A percentile compares a stretch with the other conserved stretches of the same genome.
Conservation (phyloP, 2,329 filamentous ascomycete genomes). For the Aspergillus sp. region DNA sequence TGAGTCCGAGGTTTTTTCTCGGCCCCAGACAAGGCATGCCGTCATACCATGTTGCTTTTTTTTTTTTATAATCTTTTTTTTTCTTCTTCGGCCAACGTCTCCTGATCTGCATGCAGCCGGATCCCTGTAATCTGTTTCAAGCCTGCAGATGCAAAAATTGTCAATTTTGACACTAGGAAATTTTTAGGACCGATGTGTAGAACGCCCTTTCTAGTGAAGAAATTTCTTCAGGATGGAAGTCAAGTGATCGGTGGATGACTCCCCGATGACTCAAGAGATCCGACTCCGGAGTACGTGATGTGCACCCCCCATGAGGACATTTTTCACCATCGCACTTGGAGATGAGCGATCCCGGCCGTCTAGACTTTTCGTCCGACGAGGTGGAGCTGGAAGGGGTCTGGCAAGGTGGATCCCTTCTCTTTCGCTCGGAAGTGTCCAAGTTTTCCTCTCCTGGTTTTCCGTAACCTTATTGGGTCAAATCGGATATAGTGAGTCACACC, state of each 20-base stretch:
- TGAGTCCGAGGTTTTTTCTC: not conserved
- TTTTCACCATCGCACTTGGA: slow-evolving; percentile 13
- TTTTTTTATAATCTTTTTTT: not conserved
- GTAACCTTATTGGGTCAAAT: slow-evolving; percentile 13
- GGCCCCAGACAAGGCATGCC: not conserved
- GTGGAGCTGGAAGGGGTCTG: slow-evolving; percentile 7
- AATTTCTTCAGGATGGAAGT: not conserved
- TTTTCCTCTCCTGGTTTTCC: slow-evolving; percentile 12
- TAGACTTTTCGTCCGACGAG: slow-evolving; percentile 10
- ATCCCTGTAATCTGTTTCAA: slow-evolving; percentile 3
- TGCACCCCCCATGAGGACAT: slow-evolving; percentile 15
- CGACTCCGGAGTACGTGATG: slow-evolving; percentile 10
- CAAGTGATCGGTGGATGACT: not conserved
- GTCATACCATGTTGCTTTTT: not conserved
- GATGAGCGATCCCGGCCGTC: slow-evolving; percentile 12
- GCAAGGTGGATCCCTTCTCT: slow-evolving; percentile 7
- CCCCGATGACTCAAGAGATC: slow-evolving; percentile 4
- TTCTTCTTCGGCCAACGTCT: slow-evolving; percentile 1
- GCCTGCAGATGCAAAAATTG: not conserved
- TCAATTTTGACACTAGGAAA: not conserved
- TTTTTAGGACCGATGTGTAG: not conserved
- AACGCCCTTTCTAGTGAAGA: no score
- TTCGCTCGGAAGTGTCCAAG: slow-evolving; percentile 5
- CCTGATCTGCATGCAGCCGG: slow-evolving; percentile 4
- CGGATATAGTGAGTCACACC: slow-evolving; percentile 24